A percentile compares a stretch with the other conserved stretches of the same genome.
Conservation (phyloP, 2,329 filamentous ascomycete genomes). For the Aschersonia sp. region DNA sequence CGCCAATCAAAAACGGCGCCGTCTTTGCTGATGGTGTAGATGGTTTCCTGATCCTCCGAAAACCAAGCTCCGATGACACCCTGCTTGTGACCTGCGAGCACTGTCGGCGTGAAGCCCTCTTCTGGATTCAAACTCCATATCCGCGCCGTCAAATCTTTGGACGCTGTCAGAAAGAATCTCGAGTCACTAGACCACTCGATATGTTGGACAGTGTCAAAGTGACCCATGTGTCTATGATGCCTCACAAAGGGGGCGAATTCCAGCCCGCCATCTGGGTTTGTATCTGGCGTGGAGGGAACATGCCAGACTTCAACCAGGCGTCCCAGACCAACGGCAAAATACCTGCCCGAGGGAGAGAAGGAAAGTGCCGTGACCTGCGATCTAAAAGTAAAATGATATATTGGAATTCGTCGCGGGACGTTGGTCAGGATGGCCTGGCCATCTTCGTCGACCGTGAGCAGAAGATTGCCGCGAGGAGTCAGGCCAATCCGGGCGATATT, state of each 20-base stretch:
- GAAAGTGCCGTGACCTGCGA: conserved; percentile 67
- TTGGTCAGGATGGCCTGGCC: conserved; percentile 89
- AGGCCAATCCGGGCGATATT: conserved; percentile 84
- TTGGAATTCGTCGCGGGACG: conserved; percentile 66
- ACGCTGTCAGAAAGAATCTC: conserved; percentile 82
- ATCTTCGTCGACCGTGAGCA: conserved; percentile 88
- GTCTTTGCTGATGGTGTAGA: conserved; percentile 93
- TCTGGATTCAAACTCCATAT: conserved; percentile 90
- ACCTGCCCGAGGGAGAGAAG: conserved; percentile 79
- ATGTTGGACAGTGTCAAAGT: conserved; percentile 74
- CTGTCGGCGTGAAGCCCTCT: conserved; percentile 78
- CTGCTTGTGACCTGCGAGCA: conserved; percentile 81
- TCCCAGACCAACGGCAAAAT: conserved; percentile 82
- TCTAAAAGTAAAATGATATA: conserved; percentile 95
- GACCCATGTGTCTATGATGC: conserved; percentile 72
- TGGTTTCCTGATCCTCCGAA: conserved; percentile 82
- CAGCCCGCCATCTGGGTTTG: conserved; percentile 63
- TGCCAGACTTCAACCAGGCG: conserved; percentile 91
- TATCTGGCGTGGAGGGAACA: conserved; percentile 77
- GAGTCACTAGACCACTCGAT: conserved; percentile 96
- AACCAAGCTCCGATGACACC: conserved; percentile 93
- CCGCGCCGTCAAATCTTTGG: conserved; percentile 80
- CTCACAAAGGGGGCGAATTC: conserved; percentile 92
- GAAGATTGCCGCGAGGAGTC: conserved; percentile 77
- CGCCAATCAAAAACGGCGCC: conserved; percentile 94